Percentiles rank a stretch among this genome's conserved stretches.
phyloP scores from a whole-genome alignment of 2,329 filamentous ascomycete species.

The Colletotrichum sp. region DNA sequence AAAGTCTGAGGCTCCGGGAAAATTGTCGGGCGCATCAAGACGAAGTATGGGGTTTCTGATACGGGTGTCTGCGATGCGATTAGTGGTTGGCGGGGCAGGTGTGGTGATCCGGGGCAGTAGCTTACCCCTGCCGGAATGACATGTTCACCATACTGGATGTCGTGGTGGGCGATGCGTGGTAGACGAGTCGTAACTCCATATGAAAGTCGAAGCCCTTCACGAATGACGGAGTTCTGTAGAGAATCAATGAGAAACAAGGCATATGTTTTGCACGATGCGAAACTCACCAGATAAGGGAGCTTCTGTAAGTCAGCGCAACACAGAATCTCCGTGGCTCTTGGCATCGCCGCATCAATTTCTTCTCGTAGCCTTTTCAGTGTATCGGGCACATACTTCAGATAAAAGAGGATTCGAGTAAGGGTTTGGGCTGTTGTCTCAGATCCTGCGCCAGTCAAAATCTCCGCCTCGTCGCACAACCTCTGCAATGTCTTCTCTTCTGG shows the following conservation, averaged over 20 bases:
- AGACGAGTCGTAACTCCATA: conserved; percentile 18
- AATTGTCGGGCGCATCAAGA: conserved; percentile 23
- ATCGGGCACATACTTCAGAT: conserved; percentile 29
- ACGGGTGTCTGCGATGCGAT: conserved; percentile 20
- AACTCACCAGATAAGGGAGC: conserved; percentile 13
- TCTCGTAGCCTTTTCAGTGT: conserved; percentile 30
- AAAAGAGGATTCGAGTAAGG: conserved; percentile 38
- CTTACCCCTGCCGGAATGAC: conserved; percentile 19
- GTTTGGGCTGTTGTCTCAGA: conserved; percentile 39
- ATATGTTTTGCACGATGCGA: fast-evolving
- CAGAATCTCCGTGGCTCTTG: conserved; percentile 8
- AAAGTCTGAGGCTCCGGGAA: conserved; percentile 30
- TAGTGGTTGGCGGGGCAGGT: not conserved
- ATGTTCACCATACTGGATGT: conserved; percentile 8
- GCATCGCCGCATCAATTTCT: conserved; percentile 31
- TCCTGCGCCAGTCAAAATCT: conserved; percentile 51
- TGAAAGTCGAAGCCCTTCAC: conserved; percentile 16
- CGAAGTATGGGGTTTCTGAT: conserved; percentile 25
- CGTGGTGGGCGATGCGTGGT: conserved; percentile 5
- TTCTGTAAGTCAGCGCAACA: conserved; percentile 5
- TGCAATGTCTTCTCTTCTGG: conserved; percentile 20
- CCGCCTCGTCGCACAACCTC: conserved; percentile 23
- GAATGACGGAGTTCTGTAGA: conserved; percentile 3
- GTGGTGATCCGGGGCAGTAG: not conserved
- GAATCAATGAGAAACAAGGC: not conserved